These are phyloP conservation scores for Rauvolfia tetraphylla DNA, from an alignment of 257 asterid genomes.

Conservation along the genomic window DNA sequence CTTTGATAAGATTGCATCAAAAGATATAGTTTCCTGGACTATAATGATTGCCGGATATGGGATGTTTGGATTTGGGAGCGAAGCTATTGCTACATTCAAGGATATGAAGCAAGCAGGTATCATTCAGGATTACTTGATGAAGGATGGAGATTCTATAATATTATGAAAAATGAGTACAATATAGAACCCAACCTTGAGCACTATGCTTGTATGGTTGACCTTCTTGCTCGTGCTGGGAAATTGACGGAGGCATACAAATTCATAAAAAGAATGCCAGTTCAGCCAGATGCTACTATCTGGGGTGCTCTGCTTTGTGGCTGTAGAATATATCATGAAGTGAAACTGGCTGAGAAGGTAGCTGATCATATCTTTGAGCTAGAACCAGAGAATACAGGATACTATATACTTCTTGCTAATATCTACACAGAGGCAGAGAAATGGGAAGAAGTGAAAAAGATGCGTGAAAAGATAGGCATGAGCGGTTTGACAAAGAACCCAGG, in stretches of 20 bases:
- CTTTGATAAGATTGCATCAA: constrained; percentile 16
- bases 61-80: constrained; percentile 30
- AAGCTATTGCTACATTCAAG: constrained; percentile 27
- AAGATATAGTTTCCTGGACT: constrained; percentile 33
- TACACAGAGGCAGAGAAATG: constrained; percentile 29
- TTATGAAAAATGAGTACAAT: constrained; percentile 22
- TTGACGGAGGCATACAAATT: constrained; percentile 21
- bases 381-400: constrained; percentile 25
- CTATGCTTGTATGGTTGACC: constrained; percentile 27
- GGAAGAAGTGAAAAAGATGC: constrained; percentile 20
- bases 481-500: constrained; percentile 16
- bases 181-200: constrained; percentile 26
- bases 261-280: constrained; percentile 17
- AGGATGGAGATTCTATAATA: constrained; percentile 31
- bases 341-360: constrained; percentile 28
- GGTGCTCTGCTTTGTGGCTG: constrained; percentile 27
- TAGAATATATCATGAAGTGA: constrained; percentile 26
- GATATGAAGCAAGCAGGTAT: constrained; percentile 24
- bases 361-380: constrained; percentile 26
- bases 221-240: constrained; percentile 27
- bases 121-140: constrained; percentile 30
- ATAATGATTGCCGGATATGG: constrained; percentile 28
- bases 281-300: constrained; percentile 21
- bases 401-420: constrained; percentile 30
- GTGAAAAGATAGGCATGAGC: constrained; percentile 12